Evolutionary conservation across 345 rosid species (phyloP).

Genomic region (Gossypium sturtianum): DNA sequence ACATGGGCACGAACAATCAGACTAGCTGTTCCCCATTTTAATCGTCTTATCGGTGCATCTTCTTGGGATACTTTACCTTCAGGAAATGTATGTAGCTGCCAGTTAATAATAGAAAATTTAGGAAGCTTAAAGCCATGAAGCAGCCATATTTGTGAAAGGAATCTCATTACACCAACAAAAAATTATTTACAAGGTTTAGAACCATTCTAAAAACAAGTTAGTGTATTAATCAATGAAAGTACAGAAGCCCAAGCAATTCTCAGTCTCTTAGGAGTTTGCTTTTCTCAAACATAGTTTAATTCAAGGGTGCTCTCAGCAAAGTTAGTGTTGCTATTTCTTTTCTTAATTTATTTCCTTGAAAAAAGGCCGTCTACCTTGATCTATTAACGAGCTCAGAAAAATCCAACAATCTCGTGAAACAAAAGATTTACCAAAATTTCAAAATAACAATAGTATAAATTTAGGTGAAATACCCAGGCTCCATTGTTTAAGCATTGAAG

Average conservation of each 20-base stretch:
- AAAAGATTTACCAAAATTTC: background rate
- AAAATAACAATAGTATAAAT: background rate
- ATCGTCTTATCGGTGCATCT: constrained; percentile 63
- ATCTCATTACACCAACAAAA: background rate
- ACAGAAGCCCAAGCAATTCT: background rate
- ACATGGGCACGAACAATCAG: constrained; percentile 68
- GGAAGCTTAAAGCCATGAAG: constrained; percentile 2
- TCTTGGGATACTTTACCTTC: constrained; percentile 88
- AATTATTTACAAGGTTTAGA: background rate
- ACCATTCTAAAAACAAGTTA: background rate
- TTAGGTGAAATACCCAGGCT: constrained; percentile 58
- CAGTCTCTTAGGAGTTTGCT: background rate
- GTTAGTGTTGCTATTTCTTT: background rate
- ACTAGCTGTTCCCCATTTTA: constrained; percentile 98
- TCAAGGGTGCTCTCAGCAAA: background rate
- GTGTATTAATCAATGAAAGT: background rate
- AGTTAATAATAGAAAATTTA: constrained; percentile 1
- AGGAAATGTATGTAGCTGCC: constrained; percentile 84
- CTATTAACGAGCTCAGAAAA: background rate
- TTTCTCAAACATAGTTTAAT: background rate
- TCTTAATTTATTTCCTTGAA: background rate
- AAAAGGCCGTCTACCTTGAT: background rate
- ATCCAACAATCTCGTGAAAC: background rate
- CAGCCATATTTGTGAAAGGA: background rate
- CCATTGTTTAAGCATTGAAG: constrained; percentile 63